These are phyloP conservation scores for Pyricularia grisea DNA, from an alignment of 2,329 filamentous ascomycete species.

Conservation along the genomic window DNA sequence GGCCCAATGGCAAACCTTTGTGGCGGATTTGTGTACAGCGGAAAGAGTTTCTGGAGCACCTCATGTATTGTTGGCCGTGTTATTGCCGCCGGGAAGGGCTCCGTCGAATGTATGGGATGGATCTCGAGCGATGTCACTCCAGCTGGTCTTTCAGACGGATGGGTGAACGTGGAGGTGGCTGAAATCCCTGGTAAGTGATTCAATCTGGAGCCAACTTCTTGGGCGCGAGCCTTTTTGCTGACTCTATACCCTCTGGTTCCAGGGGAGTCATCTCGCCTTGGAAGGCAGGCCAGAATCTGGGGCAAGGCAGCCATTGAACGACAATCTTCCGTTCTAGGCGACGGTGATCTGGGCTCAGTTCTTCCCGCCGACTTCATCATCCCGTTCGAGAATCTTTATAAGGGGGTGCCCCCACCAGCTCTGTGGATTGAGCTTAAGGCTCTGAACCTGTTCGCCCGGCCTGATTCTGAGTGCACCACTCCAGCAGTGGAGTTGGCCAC, in stretches of 20 bases:
- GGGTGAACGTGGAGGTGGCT: slow-evolving; percentile 49
- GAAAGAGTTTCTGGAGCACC: slow-evolving; percentile 62
- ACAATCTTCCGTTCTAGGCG: slow-evolving; percentile 51
- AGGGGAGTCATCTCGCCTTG: slow-evolving; percentile 17
- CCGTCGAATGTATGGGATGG: slow-evolving; percentile 60
- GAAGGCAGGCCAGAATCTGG: slow-evolving; percentile 51
- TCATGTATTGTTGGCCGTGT: slow-evolving; percentile 56
- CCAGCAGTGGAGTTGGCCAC: slow-evolving; percentile 23
- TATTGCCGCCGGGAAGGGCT: slow-evolving; percentile 50
- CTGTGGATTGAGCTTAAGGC: slow-evolving; percentile 39
- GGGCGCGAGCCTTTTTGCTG: neutral
- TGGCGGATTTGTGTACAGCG: slow-evolving; percentile 53
- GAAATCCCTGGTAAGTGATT: slow-evolving; percentile 36
- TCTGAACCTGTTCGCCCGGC: slow-evolving; percentile 36
- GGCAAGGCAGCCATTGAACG: slow-evolving; percentile 49
- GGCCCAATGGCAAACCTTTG: slow-evolving; percentile 54
- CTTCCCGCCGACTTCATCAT: slow-evolving; percentile 54
- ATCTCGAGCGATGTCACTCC: slow-evolving; percentile 52
- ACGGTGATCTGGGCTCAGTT: slow-evolving; percentile 42
- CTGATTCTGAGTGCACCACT: slow-evolving; percentile 34
- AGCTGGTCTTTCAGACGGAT: slow-evolving; percentile 40
- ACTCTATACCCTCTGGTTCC: neutral
- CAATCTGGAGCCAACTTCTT: neutral
- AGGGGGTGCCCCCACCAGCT: slow-evolving; percentile 28
- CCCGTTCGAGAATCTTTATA: slow-evolving; percentile 46